phyloP scores from a whole-genome alignment of 495 filamentous ascomycete species.

The Aspergillus egyptiacus region DNA sequence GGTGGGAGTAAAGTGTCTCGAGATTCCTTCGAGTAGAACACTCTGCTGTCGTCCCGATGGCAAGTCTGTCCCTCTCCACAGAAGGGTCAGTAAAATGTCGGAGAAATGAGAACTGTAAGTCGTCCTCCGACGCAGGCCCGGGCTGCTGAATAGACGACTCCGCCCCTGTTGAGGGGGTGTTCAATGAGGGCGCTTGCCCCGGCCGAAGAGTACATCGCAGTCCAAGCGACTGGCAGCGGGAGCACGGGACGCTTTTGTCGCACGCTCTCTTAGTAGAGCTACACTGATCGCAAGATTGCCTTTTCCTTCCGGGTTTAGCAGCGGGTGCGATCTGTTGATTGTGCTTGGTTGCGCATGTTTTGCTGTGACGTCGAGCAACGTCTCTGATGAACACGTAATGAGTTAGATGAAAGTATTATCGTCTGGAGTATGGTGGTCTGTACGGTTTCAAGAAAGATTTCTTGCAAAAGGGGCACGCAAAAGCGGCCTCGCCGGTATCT shows the following conservation, averaged over 20 bases:
- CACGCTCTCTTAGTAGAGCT: constrained; percentile 29
- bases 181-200: neutral
- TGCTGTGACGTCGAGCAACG: constrained; percentile 33
- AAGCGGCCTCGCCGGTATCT: constrained; percentile 26
- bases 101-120: constrained; percentile 29
- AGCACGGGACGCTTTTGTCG: constrained; percentile 26
- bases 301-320: constrained; percentile 31
- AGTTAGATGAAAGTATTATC: neutral
- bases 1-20: constrained; percentile 27
- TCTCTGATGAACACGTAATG: constrained; percentile 19
- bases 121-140: constrained; percentile 26
- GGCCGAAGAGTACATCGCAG: constrained; percentile 22
- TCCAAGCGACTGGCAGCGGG: constrained; percentile 24
- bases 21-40: constrained; percentile 30
- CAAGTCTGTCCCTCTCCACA: constrained; percentile 29
- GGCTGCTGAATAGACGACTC: constrained; percentile 33
- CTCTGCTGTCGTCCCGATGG: constrained; percentile 34
- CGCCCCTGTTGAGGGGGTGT: constrained; percentile 5
- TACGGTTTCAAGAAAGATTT: constrained; percentile 34
- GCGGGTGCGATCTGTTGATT: constrained; percentile 28
- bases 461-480: constrained; percentile 33
- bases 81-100: constrained; percentile 30
- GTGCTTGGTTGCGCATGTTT: constrained; percentile 31
- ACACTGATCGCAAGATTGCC: constrained; percentile 31
- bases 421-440: neutral